Percentiles rank a stretch among this genome's conserved stretches.
phyloP scores from a whole-genome alignment of 164 flowering plant species.

The Stephania japonica region DNA sequence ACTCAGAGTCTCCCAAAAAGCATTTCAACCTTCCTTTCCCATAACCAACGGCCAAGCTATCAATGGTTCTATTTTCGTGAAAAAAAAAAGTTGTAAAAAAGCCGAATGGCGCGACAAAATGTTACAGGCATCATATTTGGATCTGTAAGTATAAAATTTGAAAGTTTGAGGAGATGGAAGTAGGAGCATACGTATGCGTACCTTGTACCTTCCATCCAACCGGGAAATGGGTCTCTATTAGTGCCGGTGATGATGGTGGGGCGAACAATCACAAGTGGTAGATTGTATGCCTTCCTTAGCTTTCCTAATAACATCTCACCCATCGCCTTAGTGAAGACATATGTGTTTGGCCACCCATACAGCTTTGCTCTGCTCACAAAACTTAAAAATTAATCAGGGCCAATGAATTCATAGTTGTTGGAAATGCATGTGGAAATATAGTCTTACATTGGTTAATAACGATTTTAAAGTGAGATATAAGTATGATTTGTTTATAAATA shows the following conservation, averaged over 20 bases:
- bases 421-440: too few species aligned
- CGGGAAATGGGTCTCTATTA: conserved; percentile 37
- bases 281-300: conserved; percentile 9
- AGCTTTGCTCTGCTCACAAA: conserved; percentile 25
- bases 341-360: conserved; percentile 52
- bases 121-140: too few species aligned
- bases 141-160: too few species aligned
- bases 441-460: too few species aligned
- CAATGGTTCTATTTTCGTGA: conserved; percentile 46
- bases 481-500: neutral
- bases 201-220: conserved; percentile 52
- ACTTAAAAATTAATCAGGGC: too few species aligned
- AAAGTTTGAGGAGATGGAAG: too few species aligned
- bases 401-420: too few species aligned
- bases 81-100: too few species aligned
- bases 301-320: conserved; percentile 39
- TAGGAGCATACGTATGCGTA: conserved; percentile 5
- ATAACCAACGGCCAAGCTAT: conserved; percentile 47
- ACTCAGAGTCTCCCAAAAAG: conserved; percentile 41
- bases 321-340: conserved; percentile 41
- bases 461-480: neutral
- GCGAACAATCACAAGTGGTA: conserved; percentile 35
- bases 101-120: too few species aligned
- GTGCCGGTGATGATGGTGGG: conserved; percentile 40
- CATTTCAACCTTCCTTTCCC: conserved; percentile 56